A percentile compares a stretch with the other conserved stretches of the same genome.
Evolutionary conservation across 805 yeast genomes (phyloP).

Genomic region (Ogataea paradorogensis): DNA sequence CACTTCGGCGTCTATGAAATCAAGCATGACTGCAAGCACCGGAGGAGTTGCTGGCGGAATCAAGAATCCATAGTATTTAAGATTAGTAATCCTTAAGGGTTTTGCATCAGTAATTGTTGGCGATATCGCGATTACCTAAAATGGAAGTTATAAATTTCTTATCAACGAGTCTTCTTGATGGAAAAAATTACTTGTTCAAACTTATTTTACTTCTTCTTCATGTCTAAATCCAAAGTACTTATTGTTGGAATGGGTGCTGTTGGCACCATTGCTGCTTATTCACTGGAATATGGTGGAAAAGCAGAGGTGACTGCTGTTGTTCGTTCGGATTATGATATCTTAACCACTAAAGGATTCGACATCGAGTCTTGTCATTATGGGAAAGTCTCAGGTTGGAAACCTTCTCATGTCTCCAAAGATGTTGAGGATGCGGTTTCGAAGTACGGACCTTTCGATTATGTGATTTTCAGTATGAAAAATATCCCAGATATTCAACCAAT

Average conservation of each 20-base stretch:
- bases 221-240: conserved; percentile 40
- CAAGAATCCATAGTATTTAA: neutral
- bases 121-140: conserved; percentile 10
- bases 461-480: conserved; percentile 61
- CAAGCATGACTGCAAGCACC: conserved; percentile 23
- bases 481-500: conserved; percentile 59
- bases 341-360: conserved; percentile 50
- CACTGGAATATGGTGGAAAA: conserved; percentile 47
- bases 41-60: conserved; percentile 27
- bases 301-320: conserved; percentile 59
- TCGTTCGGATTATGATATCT: conserved; percentile 60
- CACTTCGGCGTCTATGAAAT: conserved; percentile 6
- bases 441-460: conserved; percentile 47
- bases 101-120: conserved; percentile 2
- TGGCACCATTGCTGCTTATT: conserved; percentile 72
- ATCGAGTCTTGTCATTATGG: conserved; percentile 67
- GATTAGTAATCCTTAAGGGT: too few species aligned
- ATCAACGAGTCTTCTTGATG: neutral
- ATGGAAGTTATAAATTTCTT: neutral
- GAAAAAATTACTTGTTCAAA: neutral
- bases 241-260: conserved; percentile 86
- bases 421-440: conserved; percentile 45
- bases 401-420: conserved; percentile 40
- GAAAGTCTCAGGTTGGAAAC: conserved; percentile 49
- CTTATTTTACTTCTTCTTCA: neutral